phyloP scores from a whole-genome alignment of 108 stramenopile species.

The Skeletonema tropicum region DNA sequence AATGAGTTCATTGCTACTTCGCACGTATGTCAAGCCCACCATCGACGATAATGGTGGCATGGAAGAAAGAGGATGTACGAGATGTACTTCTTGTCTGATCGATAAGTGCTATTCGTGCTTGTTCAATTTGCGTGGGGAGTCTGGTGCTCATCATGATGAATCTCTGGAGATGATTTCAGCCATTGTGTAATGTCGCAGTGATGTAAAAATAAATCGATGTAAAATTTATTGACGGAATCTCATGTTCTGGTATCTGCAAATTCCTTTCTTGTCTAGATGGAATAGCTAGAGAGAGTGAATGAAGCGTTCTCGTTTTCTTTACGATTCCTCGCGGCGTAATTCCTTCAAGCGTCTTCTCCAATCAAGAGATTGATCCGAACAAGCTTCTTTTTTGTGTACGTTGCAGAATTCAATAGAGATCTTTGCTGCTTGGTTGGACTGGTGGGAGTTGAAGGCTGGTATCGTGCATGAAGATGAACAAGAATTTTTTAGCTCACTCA shows the following conservation, averaged over 20 bases:
- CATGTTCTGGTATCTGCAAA: background rate
- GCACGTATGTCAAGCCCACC: slow-evolving; percentile 71
- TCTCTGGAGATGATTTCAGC: background rate
- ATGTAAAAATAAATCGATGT: background rate
- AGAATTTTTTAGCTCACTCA: background rate
- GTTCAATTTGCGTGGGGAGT: background rate
- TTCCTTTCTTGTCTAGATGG: background rate
- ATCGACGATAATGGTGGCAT: slow-evolving; percentile 58
- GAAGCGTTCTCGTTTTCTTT: no score
- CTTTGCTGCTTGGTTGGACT: background rate
- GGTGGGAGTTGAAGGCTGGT: background rate
- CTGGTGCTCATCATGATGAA: background rate
- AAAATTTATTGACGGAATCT: background rate
- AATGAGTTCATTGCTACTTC: slow-evolving; percentile 72
- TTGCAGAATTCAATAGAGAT: background rate
- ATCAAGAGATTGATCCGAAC: background rate
- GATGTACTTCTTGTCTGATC: slow-evolving; percentile 24
- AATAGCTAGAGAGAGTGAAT: no score
- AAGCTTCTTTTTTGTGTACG: no score
- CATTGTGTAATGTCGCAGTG: background rate
- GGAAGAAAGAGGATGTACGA: slow-evolving; percentile 43
- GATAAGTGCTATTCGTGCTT: slow-evolving; percentile 18
- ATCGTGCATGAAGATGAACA: background rate
- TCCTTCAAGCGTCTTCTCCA: background rate
- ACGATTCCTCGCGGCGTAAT: background rate